phyloP scores from a whole-genome alignment of 805 yeast species.

The Candida montana region DNA sequence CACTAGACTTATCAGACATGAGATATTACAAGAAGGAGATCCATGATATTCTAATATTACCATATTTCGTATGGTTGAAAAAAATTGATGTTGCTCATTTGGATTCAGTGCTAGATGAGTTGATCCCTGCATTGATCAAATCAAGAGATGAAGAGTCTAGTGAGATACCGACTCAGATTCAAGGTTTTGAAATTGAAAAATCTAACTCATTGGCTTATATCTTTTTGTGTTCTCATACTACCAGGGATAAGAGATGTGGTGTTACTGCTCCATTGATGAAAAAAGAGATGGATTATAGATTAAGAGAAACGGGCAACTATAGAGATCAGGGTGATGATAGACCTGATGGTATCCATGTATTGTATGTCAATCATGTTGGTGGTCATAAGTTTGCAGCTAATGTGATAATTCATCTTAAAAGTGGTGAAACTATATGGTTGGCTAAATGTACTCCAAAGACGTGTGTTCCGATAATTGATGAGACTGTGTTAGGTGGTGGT shows the following conservation, averaged over 20 bases:
- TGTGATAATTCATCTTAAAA: constrained; percentile 64
- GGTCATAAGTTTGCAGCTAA: constrained; percentile 96
- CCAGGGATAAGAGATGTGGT: constrained; percentile 92
- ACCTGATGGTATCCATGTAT: constrained; percentile 68
- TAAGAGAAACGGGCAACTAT: constrained; percentile 64
- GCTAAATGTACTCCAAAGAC: constrained; percentile 81
- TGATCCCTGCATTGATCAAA: constrained; percentile 38
- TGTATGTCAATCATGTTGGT: constrained; percentile 82
- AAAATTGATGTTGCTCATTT: constrained; percentile 43
- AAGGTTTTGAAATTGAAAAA: constrained; percentile 28
- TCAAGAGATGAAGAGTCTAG: constrained; percentile 15
- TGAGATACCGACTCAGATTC: constrained; percentile 16
- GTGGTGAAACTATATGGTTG: constrained; percentile 81
- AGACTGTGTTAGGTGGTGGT: constrained; percentile 61
- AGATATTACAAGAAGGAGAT: constrained; percentile 38
- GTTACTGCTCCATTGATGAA: constrained; percentile 88
- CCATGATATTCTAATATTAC: constrained; percentile 63
- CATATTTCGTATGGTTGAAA: constrained; percentile 67
- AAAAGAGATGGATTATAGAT: constrained; percentile 65
- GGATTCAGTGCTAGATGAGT: constrained; percentile 34
- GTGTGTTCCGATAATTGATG: constrained; percentile 67
- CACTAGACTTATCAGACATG: constrained; percentile 40
- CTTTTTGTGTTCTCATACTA: constrained; percentile 81
- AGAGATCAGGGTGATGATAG: constrained; percentile 75
- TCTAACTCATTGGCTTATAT: constrained; percentile 44